Evolutionary conservation across 805 yeast genomes (phyloP), one percentile per base, ranked within the genome.

Genomic region (Wickerhamiella lipophila): DNA sequence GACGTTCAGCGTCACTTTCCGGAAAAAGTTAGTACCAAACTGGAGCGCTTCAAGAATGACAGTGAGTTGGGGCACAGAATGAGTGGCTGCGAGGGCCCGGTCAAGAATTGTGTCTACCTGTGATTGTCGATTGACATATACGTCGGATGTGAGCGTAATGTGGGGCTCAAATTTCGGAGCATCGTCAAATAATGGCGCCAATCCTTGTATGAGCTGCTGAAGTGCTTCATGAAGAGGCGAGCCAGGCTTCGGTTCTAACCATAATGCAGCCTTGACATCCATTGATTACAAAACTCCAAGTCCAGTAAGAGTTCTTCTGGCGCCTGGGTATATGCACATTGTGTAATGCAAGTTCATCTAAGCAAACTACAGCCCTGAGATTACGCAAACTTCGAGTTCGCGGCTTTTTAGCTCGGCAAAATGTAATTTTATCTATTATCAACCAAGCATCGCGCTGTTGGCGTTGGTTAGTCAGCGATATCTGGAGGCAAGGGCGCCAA

Each of bases 101-200:
- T 73, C 76, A 16, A 83, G 67, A 7, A 81, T 74, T 27, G 71
- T 68, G 52, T 75, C 75, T 1, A 78, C 81, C 50, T 80, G 84
- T 12, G 74, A 75, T 38, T 71, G 70, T 11, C 71, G 67, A 22
- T 68, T 62, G 23, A 79, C 65, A 1, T 63, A 66, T 27, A 83
- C 66, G 50, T 76, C 73, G n/a, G 85, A 72, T 2, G 86, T 77
- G 23, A 83, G 70, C 1, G 94, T 84, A 30, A 84, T 70, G 60
- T 83, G 94, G 2, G 94, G 94, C 53, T 76, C 82, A 56, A 83
- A 78, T 26, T 58, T 61, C 1, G 82, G 81, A 1, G 86, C 78
- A 46, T 78, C 81, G 9, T 83, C 82, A 58, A 83, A 81, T n/a
- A 82, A 65, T 1, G 88, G 79, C 39, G 73, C 75, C 30, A 83